Evolutionary conservation across 306 rosid species (phyloP).

Genomic region (Sesbania bispinosa): DNA sequence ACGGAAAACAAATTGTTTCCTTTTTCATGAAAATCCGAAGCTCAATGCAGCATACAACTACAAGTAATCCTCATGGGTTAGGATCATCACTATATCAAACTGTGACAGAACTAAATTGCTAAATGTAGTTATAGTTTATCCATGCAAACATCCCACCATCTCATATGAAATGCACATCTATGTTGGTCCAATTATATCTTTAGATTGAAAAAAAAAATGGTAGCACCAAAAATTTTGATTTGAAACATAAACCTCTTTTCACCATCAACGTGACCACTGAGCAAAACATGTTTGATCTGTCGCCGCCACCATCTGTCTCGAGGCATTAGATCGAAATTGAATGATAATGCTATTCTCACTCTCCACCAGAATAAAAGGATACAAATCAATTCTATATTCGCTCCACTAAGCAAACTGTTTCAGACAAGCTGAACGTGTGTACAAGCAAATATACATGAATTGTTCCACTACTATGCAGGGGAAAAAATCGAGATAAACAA

Average conservation of each 20-base stretch:
- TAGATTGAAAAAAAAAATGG: not conserved
- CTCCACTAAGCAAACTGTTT: slow-evolving; percentile 27
- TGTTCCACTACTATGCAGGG: slow-evolving; percentile 36
- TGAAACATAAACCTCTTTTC: not conserved
- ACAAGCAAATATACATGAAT: slow-evolving; percentile 45
- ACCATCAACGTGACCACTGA: not conserved
- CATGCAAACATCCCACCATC: not conserved
- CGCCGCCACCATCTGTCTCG: not conserved
- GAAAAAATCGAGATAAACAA: not conserved
- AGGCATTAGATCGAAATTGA: not conserved
- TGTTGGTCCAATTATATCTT: not conserved
- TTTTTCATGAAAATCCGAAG: no score
- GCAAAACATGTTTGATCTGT: not conserved
- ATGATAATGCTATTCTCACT: not conserved
- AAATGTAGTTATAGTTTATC: not conserved
- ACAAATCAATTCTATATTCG: slow-evolving; percentile 23
- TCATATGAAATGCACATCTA: not conserved
- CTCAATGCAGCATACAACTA: no score
- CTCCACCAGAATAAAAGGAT: not conserved
- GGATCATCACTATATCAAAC: not conserved
- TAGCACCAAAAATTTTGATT: not conserved
- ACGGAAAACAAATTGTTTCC: no score
- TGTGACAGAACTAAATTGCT: not conserved
- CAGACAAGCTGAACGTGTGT: slow-evolving; percentile 25
- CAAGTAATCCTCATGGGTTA: no score